Percentiles rank a stretch among this genome's conserved stretches.
Conservation (phyloP, 2,329 filamentous ascomycete species). For the Epichloe glyceriae region DNA sequence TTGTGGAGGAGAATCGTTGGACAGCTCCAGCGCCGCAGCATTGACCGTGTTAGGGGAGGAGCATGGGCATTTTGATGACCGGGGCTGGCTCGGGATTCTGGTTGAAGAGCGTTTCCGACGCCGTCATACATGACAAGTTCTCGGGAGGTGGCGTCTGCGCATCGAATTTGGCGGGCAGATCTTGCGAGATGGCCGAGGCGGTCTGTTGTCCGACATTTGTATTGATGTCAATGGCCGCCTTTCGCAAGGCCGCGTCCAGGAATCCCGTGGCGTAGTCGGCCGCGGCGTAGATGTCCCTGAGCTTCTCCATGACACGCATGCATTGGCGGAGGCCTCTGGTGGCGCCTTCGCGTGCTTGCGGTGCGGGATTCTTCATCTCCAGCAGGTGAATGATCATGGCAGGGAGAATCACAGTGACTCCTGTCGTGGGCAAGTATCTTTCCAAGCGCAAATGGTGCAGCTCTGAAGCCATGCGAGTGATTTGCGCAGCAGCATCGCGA, state of each 20-base stretch:
- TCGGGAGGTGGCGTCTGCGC: conserved; percentile 43
- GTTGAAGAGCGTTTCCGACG: conserved; percentile 26
- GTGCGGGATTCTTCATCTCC: conserved; percentile 75
- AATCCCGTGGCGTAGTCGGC: conserved; percentile 96
- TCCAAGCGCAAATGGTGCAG: conserved; percentile 63
- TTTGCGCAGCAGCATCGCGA: conserved; percentile 69
- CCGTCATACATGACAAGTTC: conserved; percentile 30
- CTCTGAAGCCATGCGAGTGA: conserved; percentile 70
- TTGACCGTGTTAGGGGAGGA: conserved; percentile 25
- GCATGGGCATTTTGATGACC: conserved; percentile 19
- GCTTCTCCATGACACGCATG: conserved; percentile 79
- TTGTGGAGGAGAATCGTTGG: conserved; percentile 29
- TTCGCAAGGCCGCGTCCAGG: conserved; percentile 80
- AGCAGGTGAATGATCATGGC: conserved; percentile 90
- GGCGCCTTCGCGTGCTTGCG: conserved; percentile 57
- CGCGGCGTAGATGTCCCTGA: conserved; percentile 81
- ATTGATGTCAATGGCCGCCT: conserved; percentile 64
- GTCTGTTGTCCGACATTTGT: conserved; percentile 20
- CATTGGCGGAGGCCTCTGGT: conserved; percentile 78
- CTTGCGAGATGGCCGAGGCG: conserved; percentile 23
- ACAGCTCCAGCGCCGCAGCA: conserved; percentile 22
- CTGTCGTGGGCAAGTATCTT: conserved; percentile 72
- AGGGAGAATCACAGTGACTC: conserved; percentile 79
- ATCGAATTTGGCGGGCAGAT: conserved; percentile 22
- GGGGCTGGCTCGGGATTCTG: conserved; percentile 15